phyloP scores from a whole-genome alignment of 129 eudicot genomes.

The Chrysanthemum seticuspe region DNA sequence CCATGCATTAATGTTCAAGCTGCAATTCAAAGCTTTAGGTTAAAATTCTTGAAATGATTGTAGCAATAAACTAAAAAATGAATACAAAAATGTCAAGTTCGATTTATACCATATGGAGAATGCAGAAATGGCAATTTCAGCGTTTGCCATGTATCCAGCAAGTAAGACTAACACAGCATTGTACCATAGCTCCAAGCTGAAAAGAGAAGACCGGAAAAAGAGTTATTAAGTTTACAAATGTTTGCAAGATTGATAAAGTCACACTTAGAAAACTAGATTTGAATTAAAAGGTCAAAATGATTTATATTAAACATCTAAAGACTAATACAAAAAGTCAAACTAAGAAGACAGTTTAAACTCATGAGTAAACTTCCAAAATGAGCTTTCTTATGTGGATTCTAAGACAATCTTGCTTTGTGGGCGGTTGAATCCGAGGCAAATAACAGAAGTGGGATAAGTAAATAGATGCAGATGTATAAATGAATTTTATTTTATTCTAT shows the following conservation, averaged over 20 bases:
- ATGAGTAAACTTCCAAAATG: too few species aligned
- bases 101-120: constrained; percentile 69
- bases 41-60: neutral
- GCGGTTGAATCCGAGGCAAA: neutral
- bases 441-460: neutral
- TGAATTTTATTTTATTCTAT: neutral
- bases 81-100: neutral
- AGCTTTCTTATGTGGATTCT: neutral
- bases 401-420: neutral
- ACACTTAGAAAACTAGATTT: neutral
- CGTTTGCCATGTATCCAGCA: constrained; percentile 80
- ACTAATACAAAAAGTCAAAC: too few species aligned
- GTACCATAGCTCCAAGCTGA: constrained; percentile 89
- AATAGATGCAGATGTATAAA: neutral
- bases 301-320: neutral
- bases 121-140: constrained; percentile 84
- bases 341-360: too few species aligned
- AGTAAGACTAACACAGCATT: constrained; percentile 66
- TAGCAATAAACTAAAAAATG: neutral
- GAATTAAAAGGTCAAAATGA: constrained; percentile 2
- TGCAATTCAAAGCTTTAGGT: constrained; percentile 26
- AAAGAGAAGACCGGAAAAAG: constrained; percentile 12
- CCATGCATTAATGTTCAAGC: constrained; percentile 73
- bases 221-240: constrained; percentile 4
- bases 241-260: neutral